Conservation (phyloP, 345 rosid genomes). For the Cardiospermum halicacabum region DNA sequence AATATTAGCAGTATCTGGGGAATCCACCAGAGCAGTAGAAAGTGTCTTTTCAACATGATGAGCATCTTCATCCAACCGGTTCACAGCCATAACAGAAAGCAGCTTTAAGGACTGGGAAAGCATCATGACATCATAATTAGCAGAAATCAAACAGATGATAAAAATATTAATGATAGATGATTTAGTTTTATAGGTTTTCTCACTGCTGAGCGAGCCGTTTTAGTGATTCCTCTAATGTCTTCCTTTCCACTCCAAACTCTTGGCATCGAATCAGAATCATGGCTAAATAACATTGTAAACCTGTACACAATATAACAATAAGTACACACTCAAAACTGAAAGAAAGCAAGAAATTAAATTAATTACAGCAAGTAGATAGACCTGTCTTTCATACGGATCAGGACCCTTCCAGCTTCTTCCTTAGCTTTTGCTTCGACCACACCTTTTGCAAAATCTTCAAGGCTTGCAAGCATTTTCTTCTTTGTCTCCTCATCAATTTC, state of each 20-base stretch:
- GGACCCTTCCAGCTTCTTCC: constrained; percentile 87
- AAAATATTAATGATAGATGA: background rate
- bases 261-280: constrained; percentile 96
- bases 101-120: constrained; percentile 81
- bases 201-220: constrained; percentile 87
- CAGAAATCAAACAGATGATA: background rate
- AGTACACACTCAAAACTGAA: constrained; percentile 15
- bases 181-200: constrained; percentile 15
- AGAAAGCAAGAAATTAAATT: constrained; percentile 13
- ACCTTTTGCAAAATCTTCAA: constrained; percentile 60
- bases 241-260: constrained; percentile 99
- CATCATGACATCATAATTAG: constrained; percentile 15
- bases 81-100: constrained; percentile 78
- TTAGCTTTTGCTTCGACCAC: constrained; percentile 83
- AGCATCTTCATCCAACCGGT: constrained; percentile 68
- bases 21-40: constrained; percentile 50
- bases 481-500: constrained; percentile 62
- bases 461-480: constrained; percentile 53
- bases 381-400: constrained; percentile 96
- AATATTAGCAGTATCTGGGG: constrained; percentile 30
- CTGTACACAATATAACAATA: constrained; percentile 35
- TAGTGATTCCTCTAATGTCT: constrained; percentile 92
- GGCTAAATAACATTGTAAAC: constrained; percentile 84
- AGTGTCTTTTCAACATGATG: constrained; percentile 73
- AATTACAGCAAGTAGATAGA: constrained; percentile 23